A percentile compares a stretch with the other conserved stretches of the same genome.
These are phyloP conservation scores for Tylopilus intermedius DNA, from an alignment of 768 basidiomycete species.

Conservation along the genomic window DNA sequence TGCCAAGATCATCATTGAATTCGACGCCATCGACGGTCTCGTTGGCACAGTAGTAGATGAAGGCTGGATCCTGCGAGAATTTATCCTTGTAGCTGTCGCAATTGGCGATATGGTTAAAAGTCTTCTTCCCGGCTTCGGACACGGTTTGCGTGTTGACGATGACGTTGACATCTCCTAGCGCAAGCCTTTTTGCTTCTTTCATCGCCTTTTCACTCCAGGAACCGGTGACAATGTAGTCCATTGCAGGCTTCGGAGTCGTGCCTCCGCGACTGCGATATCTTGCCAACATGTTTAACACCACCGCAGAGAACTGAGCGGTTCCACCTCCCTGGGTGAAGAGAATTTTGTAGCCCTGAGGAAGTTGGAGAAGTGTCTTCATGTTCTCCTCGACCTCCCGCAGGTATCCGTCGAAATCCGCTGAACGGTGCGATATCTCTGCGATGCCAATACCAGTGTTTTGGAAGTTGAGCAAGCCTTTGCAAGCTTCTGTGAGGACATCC, in stretches of 20 bases:
- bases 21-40: conserved; percentile 97
- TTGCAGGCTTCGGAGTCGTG: conserved; percentile 47
- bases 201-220: conserved; percentile 86
- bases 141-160: conserved; percentile 63
- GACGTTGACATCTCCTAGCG: conserved; percentile 54
- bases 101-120: conserved; percentile 77
- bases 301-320: conserved; percentile 84
- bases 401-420: conserved; percentile 77
- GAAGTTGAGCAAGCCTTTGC: conserved; percentile 85
- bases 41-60: conserved; percentile 99
- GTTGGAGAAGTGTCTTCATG: conserved; percentile 70
- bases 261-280: conserved; percentile 71
- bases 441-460: conserved; percentile 89
- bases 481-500: conserved; percentile 79
- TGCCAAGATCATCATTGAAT: conserved; percentile 57
- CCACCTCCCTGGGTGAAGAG: conserved; percentile 96
- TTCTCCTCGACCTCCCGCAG: conserved; percentile 57
- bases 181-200: conserved; percentile 75
- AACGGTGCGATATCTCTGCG: conserved; percentile 94
- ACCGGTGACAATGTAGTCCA: conserved; percentile 93
- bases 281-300: conserved; percentile 88
- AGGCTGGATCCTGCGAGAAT: conserved; percentile 77
- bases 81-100: conserved; percentile 54
- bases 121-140: conserved; percentile 56
- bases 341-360: conserved; percentile 80